phyloP scores from a whole-genome alignment of 345 rosid genomes.

The Cardiospermum halicacabum region DNA sequence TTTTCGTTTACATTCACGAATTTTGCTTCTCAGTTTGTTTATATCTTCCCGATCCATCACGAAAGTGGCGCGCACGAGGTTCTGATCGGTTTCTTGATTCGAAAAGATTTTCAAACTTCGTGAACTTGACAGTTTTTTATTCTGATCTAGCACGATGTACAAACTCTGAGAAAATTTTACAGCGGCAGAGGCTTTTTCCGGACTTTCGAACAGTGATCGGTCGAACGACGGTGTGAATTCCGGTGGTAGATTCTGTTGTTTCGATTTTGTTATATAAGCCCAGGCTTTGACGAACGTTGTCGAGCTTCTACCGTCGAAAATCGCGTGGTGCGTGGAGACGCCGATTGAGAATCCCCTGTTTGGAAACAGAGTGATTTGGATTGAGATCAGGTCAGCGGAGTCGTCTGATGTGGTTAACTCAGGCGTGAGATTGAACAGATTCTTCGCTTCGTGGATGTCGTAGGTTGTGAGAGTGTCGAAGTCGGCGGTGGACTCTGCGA shows the following conservation, averaged over 20 bases:
- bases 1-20: neutral
- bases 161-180: slow-evolving; percentile 9
- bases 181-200: no score
- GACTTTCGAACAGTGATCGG: slow-evolving; percentile 34
- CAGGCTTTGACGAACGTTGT: slow-evolving; percentile 19
- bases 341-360: slow-evolving; percentile 19
- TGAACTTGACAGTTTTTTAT: no score
- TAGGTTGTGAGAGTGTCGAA: slow-evolving; percentile 21
- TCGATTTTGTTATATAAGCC: slow-evolving; percentile 13
- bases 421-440: slow-evolving; percentile 29
- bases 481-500: slow-evolving; percentile 33
- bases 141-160: no score
- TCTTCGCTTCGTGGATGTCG: slow-evolving; percentile 14
- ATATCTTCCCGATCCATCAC: slow-evolving; percentile 18
- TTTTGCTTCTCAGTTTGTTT: slow-evolving; percentile 14
- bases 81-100: no score
- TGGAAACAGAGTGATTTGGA: slow-evolving; percentile 24
- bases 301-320: slow-evolving; percentile 7
- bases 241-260: neutral
- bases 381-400: neutral
- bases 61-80: slow-evolving; percentile 4
- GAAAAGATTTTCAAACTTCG: no score
- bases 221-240: slow-evolving; percentile 25
- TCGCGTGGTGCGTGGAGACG: slow-evolving; percentile 3
- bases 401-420: slow-evolving; percentile 22